Evolutionary conservation across 805 yeast genomes (phyloP).

Genomic region (Wickerhamiella dianesei): DNA sequence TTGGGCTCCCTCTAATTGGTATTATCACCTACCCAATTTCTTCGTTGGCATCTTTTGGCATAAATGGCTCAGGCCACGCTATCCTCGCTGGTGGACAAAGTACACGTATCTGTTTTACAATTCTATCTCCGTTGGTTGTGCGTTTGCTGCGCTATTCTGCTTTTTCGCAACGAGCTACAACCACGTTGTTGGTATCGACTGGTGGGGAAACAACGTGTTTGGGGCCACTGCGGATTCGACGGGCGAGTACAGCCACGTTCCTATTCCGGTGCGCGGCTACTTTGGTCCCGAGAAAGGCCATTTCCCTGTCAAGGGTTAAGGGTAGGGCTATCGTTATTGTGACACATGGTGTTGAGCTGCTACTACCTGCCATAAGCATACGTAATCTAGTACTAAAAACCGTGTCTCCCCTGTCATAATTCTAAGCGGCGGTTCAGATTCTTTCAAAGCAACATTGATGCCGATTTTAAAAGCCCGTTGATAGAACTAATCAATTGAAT

Average conservation of each 20-base stretch:
- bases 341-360: too few species aligned
- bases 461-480: too few species aligned
- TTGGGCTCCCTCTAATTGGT: conserved; percentile 35
- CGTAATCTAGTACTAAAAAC: too few species aligned
- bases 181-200: conserved; percentile 24
- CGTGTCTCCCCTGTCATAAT: too few species aligned
- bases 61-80: conserved; percentile 31
- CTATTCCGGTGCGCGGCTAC: conserved; percentile 2
- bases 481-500: too few species aligned
- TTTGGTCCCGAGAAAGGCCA: conserved; percentile 14
- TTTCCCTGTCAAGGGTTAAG: conserved; percentile 7
- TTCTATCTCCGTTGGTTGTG: conserved; percentile 37
- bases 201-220: conserved; percentile 37
- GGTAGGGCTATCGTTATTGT: too few species aligned
- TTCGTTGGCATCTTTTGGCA: conserved; percentile 31
- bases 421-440: too few species aligned
- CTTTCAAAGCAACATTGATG: too few species aligned
- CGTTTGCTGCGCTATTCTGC: conserved; percentile 33
- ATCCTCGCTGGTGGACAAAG: conserved; percentile 39
- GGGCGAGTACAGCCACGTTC: conserved; percentile 1
- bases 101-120: conserved; percentile 37
- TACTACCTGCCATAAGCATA: too few species aligned
- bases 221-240: background rate
- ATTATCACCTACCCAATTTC: conserved; percentile 31
- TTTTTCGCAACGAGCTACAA: conserved; percentile 30